Base-by-base conservation (phyloP, 305 asterid species). In the Coffea humblotiana region DNA sequence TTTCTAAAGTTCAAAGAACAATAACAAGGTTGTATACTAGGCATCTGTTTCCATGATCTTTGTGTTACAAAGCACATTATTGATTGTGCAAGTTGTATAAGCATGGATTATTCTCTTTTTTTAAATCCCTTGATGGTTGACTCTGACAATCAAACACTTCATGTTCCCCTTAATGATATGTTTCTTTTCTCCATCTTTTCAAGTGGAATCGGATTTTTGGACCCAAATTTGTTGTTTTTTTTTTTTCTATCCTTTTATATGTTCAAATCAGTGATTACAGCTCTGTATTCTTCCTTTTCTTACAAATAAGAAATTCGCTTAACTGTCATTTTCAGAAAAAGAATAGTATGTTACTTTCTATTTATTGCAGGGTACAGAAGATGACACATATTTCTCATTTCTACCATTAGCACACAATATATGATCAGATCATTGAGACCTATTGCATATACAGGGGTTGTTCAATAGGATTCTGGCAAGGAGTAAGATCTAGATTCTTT, bases 391-490 rank as follows among this genome's bases (percentile, higher is more conserved):
- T 85, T 93, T 93, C 80, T 95, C 98, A 40, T 95, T 88, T 86
- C 99, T 95, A 86, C 99, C 99, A 60, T 84, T 95, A 71, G 99
- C 99, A n/a, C 98, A 95, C 77, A 89, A 89, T 95, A 84, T 95
- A 91, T 60, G 99, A 95, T 90, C 97, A 93, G 84, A 82, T 95
- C 71, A 85, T 93, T 0, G 97, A 88, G 87, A 89, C 91, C 27
- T 92, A 90, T 71, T 93, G 96, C 78, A 87, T 95, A 63, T 87
- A 77, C 83, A 75, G 89, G 61, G 97, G 99, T 49, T 83, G 95
- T 76, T 92, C 99, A n/a, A 93, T 93, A 58, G 97, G 99, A 83
- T 95, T 91, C 72, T 95, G 99, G 99, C 99, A 93, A 84, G 98
- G 96, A 87, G 99, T 95, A 88, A 86, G 97, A 84, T 80, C 32